These are phyloP conservation scores for Coemansia sp. DNA, from an alignment of 192 early-diverging fungal genomes.

Conservation along the genomic window DNA sequence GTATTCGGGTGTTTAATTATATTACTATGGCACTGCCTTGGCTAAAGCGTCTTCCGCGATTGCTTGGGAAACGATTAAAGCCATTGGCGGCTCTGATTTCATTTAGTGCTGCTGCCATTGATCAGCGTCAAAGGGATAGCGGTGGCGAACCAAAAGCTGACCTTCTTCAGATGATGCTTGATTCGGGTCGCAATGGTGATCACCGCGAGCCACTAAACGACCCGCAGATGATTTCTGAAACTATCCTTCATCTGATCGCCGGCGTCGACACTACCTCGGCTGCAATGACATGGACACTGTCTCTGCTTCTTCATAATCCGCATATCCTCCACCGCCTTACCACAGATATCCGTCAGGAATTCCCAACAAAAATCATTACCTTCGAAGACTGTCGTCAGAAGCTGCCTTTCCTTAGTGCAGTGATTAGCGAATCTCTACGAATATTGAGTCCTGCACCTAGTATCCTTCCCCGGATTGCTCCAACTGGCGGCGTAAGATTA, in stretches of 20 bases:
- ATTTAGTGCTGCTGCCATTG: slow-evolving; percentile 28
- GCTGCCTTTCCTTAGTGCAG: slow-evolving; percentile 46
- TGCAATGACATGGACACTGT: slow-evolving; percentile 47
- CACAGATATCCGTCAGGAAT: slow-evolving; percentile 28
- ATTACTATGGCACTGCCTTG: slow-evolving; percentile 40
- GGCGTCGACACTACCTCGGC: slow-evolving; percentile 52
- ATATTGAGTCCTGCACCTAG: slow-evolving; percentile 40
- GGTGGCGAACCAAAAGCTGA: slow-evolving; percentile 1
- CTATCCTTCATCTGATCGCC: slow-evolving; percentile 42
- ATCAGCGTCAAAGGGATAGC: slow-evolving; percentile 3
- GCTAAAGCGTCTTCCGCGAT: slow-evolving; percentile 23
- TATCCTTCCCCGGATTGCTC: slow-evolving; percentile 40
- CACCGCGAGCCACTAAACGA: slow-evolving; percentile 21
- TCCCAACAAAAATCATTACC: slow-evolving; percentile 14
- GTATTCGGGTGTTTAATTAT: slow-evolving; percentile 34
- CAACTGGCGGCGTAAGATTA: slow-evolving; percentile 27
- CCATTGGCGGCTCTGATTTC: slow-evolving; percentile 12
- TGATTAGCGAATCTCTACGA: slow-evolving; percentile 50
- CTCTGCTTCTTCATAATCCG: slow-evolving; percentile 44
- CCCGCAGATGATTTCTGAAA: slow-evolving; percentile 41
- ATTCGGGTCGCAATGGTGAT: slow-evolving; percentile 7
- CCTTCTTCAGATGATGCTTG: slow-evolving; percentile 42
- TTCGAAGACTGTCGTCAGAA: slow-evolving; percentile 21
- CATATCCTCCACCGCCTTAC: slow-evolving; percentile 17
- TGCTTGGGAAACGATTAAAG: slow-evolving; percentile 12